phyloP scores from a whole-genome alignment of 306 rosid genomes.

The Sechiopsis laciniata region DNA sequence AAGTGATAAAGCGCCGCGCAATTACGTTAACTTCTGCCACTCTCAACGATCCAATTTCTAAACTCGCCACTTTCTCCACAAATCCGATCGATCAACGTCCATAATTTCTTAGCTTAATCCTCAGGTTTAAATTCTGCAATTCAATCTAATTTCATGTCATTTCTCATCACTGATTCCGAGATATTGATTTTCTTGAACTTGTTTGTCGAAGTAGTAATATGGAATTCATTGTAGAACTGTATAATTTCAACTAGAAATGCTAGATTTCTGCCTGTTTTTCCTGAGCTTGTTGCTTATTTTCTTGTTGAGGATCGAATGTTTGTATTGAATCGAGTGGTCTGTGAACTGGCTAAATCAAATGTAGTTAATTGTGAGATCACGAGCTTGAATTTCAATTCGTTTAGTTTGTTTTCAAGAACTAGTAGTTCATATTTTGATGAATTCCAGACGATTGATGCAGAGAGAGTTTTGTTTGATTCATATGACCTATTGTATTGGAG shows the following conservation, averaged over 20 bases:
- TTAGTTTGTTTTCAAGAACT: background rate
- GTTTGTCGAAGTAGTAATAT: background rate
- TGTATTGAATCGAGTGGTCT: background rate
- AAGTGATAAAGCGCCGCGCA: slow-evolving; percentile 17
- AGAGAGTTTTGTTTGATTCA: background rate
- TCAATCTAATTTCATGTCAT: background rate
- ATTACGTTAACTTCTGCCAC: background rate
- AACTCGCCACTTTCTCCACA: background rate
- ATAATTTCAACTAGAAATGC: background rate
- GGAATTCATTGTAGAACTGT: background rate
- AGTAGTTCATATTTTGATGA: background rate
- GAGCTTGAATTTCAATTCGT: background rate
- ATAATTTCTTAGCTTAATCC: background rate
- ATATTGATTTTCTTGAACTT: background rate
- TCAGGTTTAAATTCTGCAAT: background rate
- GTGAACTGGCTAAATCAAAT: background rate
- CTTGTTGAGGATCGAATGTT: background rate
- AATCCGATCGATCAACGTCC: background rate
- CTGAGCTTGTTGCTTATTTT: background rate
- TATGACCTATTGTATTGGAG: background rate
- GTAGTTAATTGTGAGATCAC: background rate
- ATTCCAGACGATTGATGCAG: background rate
- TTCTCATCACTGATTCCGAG: background rate
- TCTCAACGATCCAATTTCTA: background rate
- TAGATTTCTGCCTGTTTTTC: background rate